These are phyloP conservation scores for Citrus unshiu DNA, from an alignment of 345 rosid genomes.

Conservation along the genomic window DNA sequence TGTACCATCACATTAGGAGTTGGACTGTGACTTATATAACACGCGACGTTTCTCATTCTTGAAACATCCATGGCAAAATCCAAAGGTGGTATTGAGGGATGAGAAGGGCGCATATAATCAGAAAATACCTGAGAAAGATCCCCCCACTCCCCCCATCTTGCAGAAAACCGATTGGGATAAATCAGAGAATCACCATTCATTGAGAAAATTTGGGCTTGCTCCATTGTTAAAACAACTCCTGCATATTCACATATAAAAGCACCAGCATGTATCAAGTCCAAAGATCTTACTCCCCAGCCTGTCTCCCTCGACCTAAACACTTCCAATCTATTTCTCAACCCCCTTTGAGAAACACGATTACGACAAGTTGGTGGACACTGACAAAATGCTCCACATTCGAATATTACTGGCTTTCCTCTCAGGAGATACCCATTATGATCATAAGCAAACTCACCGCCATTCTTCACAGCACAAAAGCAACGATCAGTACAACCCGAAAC, in stretches of 20 bases:
- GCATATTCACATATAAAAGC: conserved; percentile 87
- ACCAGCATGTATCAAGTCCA: conserved; percentile 88
- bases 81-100: conserved; percentile 74
- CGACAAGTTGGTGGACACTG: conserved; percentile 73
- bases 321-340: conserved; percentile 66
- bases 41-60: conserved; percentile 88
- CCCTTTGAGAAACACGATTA: conserved; percentile 75
- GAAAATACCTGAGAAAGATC: conserved; percentile 68
- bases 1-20: conserved; percentile 88
- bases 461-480: conserved; percentile 68
- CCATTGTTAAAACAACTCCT: conserved; percentile 83
- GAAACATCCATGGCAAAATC: conserved; percentile 97
- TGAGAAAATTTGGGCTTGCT: conserved; percentile 70
- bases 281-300: conserved; percentile 91
- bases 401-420: conserved; percentile 70
- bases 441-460: conserved; percentile 81
- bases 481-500: conserved; percentile 55
- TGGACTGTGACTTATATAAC: conserved; percentile 85
- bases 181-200: conserved; percentile 82
- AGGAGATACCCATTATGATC: conserved; percentile 58
- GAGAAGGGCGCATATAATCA: conserved; percentile 47
- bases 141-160: conserved; percentile 83
- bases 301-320: conserved; percentile 88
- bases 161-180: conserved; percentile 69
- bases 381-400: conserved; percentile 79